These are phyloP conservation scores for Puya raimondii DNA, from an alignment of 176 grass and related monocot genomes.

Conservation along the genomic window DNA sequence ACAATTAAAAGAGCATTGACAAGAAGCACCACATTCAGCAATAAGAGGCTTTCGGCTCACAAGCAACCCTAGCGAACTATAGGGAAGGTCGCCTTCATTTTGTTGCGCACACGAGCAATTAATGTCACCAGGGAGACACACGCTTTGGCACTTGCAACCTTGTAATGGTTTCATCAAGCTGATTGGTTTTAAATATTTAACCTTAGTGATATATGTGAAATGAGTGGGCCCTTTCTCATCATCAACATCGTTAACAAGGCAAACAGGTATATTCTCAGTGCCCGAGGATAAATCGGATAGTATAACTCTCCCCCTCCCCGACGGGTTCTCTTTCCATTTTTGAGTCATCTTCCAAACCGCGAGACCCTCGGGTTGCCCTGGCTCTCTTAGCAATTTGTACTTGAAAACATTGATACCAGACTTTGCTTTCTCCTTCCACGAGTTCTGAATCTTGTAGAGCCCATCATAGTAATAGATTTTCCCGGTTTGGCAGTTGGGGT, in stretches of 20 bases:
- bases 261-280: slow-evolving; percentile 67
- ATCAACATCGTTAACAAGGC: slow-evolving; percentile 79
- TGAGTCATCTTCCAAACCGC: slow-evolving; percentile 62
- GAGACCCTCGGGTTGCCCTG: slow-evolving; percentile 58
- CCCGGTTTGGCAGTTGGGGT: slow-evolving; percentile 40
- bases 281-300: slow-evolving; percentile 78
- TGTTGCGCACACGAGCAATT: slow-evolving; percentile 48
- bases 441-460: slow-evolving; percentile 71
- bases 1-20: slow-evolving; percentile 62
- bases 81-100: slow-evolving; percentile 70
- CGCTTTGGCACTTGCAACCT: slow-evolving; percentile 52
- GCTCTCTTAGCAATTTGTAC: slow-evolving; percentile 71
- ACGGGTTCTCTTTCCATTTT: slow-evolving; percentile 70
- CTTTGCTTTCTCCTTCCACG: slow-evolving; percentile 76
- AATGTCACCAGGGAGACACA: slow-evolving; percentile 63
- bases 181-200: slow-evolving; percentile 39
- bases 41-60: slow-evolving; percentile 60
- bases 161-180: slow-evolving; percentile 40
- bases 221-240: slow-evolving; percentile 50
- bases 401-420: slow-evolving; percentile 63
- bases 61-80: slow-evolving; percentile 68
- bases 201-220: slow-evolving; percentile 61
- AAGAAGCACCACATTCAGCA: slow-evolving; percentile 67
- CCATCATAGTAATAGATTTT: slow-evolving; percentile 97
- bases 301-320: slow-evolving; percentile 45